These are phyloP conservation scores for Rhodamnia argentea DNA, from an alignment of 345 rosid species.

Conservation along the genomic window DNA sequence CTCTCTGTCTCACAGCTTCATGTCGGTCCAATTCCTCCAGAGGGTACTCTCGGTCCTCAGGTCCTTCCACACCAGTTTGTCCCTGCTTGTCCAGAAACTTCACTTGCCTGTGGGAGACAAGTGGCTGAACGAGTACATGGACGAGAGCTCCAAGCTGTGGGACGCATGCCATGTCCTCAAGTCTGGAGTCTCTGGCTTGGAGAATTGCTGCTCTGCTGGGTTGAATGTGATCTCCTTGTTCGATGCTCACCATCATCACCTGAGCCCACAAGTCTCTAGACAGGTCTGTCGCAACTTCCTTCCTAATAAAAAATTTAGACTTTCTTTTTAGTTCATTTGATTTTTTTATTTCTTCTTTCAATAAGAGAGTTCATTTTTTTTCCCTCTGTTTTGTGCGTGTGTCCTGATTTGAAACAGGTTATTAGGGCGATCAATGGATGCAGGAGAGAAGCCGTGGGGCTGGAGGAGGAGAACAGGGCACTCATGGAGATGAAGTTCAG, in stretches of 20 bases:
- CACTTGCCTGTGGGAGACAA: slow-evolving; percentile 90
- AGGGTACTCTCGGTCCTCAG: slow-evolving; percentile 62
- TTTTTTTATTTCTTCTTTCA: background rate
- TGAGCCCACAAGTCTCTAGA: slow-evolving; percentile 56
- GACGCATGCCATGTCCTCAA: slow-evolving; percentile 87
- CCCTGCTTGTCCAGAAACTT: slow-evolving; percentile 75
- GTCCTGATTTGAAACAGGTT: slow-evolving; percentile 26
- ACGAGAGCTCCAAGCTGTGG: slow-evolving; percentile 92
- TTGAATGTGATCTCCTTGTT: slow-evolving; percentile 47
- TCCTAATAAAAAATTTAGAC: background rate
- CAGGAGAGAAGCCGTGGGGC: slow-evolving; percentile 63
- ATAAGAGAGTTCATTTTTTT: background rate
- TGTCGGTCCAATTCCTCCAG: slow-evolving; percentile 80
- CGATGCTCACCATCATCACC: slow-evolving; percentile 57
- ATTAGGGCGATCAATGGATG: slow-evolving; percentile 61
- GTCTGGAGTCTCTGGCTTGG: slow-evolving; percentile 67
- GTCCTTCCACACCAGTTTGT: slow-evolving; percentile 76
- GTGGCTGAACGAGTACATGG: slow-evolving; percentile 99
- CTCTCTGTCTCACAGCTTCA: slow-evolving; percentile 57
- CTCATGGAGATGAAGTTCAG: slow-evolving; percentile 61
- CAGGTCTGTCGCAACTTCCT: slow-evolving; percentile 28
- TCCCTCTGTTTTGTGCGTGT: background rate
- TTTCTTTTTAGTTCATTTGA: background rate
- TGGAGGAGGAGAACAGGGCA: slow-evolving; percentile 81
- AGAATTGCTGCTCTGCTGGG: slow-evolving; percentile 61